A percentile compares a stretch with the other conserved stretches of the same genome.
phyloP scores from a whole-genome alignment of 208 protist genomes.

The Acanthamoeba lenticulata region DNA sequence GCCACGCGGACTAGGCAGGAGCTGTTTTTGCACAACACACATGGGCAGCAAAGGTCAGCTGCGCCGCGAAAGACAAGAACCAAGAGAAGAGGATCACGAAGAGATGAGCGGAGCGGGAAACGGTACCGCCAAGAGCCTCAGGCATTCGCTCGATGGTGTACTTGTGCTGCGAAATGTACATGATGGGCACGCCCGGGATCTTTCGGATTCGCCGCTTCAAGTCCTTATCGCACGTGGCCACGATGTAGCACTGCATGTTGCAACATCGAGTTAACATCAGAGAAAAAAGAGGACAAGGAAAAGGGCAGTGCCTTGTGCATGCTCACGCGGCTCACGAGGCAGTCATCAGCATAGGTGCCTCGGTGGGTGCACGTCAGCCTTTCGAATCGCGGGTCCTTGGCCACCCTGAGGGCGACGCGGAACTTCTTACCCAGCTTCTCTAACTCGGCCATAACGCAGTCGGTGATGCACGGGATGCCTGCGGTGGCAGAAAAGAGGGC shows the following conservation, averaged over 20 bases:
- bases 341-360: constrained; percentile 99
- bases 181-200: constrained; percentile 98
- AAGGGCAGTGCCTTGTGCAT: constrained; percentile 74
- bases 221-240: constrained; percentile 95
- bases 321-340: constrained; percentile 96
- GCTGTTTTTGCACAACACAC: too few relatives aligned
- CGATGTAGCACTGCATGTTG: constrained; percentile 92
- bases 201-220: constrained; percentile 96
- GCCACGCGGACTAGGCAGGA: too few relatives aligned
- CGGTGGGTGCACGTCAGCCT: constrained; percentile 95
- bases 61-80: too few relatives aligned
- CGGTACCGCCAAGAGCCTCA: constrained; percentile 88
- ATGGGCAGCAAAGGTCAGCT: too few relatives aligned
- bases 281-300: background rate
- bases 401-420: constrained; percentile 85
- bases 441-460: constrained; percentile 99
- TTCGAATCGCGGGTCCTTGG: constrained; percentile 98
- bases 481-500: too few relatives aligned
- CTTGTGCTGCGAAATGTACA: constrained; percentile 96
- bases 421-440: constrained; percentile 98
- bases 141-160: constrained; percentile 98
- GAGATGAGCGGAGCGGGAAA: too few relatives aligned
- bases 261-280: too few relatives aligned
- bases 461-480: constrained; percentile 96
- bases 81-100: too few relatives aligned